These are phyloP conservation scores for Prunus campanulata DNA, from an alignment of 306 rosid genomes.

Conservation along the genomic window DNA sequence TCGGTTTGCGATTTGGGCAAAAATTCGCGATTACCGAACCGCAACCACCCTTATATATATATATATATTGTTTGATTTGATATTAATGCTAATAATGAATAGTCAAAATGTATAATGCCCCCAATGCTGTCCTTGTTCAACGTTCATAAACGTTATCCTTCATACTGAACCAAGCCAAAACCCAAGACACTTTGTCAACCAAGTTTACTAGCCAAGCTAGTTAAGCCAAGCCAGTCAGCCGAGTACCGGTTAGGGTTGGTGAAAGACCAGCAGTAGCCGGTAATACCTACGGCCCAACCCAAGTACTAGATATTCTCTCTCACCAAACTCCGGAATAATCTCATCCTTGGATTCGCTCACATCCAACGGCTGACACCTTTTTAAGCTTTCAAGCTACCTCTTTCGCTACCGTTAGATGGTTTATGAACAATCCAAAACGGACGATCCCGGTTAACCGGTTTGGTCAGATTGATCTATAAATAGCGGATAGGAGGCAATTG, in stretches of 20 bases:
- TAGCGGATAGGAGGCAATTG: background rate
- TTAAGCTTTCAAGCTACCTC: background rate
- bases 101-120: background rate
- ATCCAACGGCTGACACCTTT: slow-evolving; percentile 32
- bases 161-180: background rate
- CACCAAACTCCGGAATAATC: slow-evolving; percentile 46
- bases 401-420: background rate
- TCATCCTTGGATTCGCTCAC: slow-evolving; percentile 18
- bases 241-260: slow-evolving; percentile 45
- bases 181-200: too few relatives aligned
- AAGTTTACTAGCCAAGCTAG: background rate
- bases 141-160: background rate
- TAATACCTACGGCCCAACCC: background rate
- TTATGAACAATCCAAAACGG: slow-evolving; percentile 16
- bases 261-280: slow-evolving; percentile 44
- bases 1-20: too few relatives aligned
- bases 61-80: background rate
- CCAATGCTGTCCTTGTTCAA: slow-evolving; percentile 3
- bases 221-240: slow-evolving; percentile 21
- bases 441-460: slow-evolving; percentile 35
- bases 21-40: too few relatives aligned
- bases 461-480: slow-evolving; percentile 35
- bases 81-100: background rate
- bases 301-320: slow-evolving; percentile 2
- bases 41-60: too few relatives aligned